These are phyloP conservation scores for Scopulariopsis brevicaulis DNA, from an alignment of 2,329 filamentous ascomycete genomes.

Conservation along the genomic window DNA sequence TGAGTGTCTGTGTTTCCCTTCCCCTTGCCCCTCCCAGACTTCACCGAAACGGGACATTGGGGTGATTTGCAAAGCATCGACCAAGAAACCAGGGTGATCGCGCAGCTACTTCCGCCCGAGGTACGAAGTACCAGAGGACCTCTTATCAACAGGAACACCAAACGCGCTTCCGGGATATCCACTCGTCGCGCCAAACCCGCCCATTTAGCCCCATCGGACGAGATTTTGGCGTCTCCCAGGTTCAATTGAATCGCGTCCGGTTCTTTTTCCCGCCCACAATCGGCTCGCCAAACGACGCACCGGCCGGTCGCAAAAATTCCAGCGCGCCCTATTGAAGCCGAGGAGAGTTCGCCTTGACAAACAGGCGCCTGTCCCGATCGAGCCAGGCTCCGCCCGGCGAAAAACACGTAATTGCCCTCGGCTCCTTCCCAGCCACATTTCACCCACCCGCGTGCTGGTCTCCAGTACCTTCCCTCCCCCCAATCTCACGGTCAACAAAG, in stretches of 20 bases:
- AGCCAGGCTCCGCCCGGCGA: not conserved
- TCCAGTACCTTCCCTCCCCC: not conserved
- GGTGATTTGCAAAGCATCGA: not conserved
- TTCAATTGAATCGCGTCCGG: not conserved
- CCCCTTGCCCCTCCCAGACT: not conserved
- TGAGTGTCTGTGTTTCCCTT: conserved; percentile 4
- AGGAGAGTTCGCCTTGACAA: not conserved
- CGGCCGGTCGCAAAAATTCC: not conserved
- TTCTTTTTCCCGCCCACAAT: not conserved
- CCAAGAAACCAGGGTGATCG: not conserved
- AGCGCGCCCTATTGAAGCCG: not conserved
- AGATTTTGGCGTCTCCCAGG: not conserved
- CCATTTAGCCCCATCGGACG: not conserved
- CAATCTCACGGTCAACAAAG: not conserved
- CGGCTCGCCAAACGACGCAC: not conserved
- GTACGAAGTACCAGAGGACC: not conserved
- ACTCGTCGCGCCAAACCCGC: not conserved
- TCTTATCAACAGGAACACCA: not conserved
- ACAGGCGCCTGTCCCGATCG: conserved; percentile 1
- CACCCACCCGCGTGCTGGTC: not conserved
- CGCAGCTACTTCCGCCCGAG: conserved; percentile 1
- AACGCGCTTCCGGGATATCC: not conserved
- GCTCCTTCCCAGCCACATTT: conserved; percentile 1
- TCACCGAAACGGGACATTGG: conserved; percentile 2
- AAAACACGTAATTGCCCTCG: conserved; percentile 4